Evolutionary conservation across 2,329 filamentous ascomycete genomes (phyloP), one percentile per base, ranked within the genome.

Genomic region (Basipetospora chlamydospora): DNA sequence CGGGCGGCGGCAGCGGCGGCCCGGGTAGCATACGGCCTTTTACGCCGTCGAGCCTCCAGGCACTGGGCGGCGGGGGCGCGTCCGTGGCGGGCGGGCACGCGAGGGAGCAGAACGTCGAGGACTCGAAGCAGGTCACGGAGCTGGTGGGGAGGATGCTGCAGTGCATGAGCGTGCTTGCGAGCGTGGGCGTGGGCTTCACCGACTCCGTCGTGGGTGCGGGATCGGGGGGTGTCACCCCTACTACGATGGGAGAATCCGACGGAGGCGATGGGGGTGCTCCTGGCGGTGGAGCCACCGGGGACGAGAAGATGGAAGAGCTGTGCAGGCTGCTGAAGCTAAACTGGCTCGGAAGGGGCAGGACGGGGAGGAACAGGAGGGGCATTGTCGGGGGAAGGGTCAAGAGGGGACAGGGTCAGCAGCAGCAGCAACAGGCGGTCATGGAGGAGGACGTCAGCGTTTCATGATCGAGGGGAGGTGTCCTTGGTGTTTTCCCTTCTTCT

Each of bases 71-170:
- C 9, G 49, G 51, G 17, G n/a, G n/a, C n/a, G n/a, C n/a, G n/a
- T n/a, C n/a, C n/a, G n/a, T n/a, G n/a, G 41, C 44, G 29, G 28
- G 29, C 21, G 36, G 39, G 29, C 63, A 60, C 42, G 52, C 67
- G 33, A 64, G 66, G 39, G 67, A 76, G 49, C 69, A 73, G 48
- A 74, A 74, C 49, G 60, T 73, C 11, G 72, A 78, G 52, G 73
- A 80, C 49, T 79, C 75, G 33, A 72, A 84, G 52, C 76, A 90
- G 50, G 76, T 96, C 37, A 94, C 90, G 1, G 87, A 96, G 47
- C 94, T 88, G 46, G 87, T 95, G 1, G 90, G 86, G 0, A 69
- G 88, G 35, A 93, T 98, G 84, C 64, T 98, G 43, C 90, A 98
- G 61, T 98, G 90, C 56, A 80, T 96, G 57, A 88, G 80, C 53